Evolutionary conservation across 495 filamentous ascomycete genomes (phyloP), one percentile per base, ranked within the genome.

Genomic region (Beverwykella pulmonaria): DNA sequence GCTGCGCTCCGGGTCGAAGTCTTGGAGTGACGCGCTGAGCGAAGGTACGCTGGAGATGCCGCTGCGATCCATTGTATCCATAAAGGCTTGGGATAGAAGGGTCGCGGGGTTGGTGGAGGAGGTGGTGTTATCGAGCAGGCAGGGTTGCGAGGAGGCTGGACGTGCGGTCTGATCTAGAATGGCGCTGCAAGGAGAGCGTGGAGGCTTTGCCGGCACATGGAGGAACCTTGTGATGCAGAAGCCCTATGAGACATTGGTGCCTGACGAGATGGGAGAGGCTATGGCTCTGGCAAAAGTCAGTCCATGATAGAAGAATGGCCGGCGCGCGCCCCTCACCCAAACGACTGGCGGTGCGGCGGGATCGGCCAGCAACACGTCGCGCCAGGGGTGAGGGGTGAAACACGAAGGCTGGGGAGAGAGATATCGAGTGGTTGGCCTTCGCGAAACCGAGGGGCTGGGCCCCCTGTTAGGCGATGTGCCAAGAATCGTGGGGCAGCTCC

Each of bases 221-320:
- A 58, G 50, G 25, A 20, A 59, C 63, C 69, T 63, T 64, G 63
- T 68, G 69, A 71, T 63, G 58, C 23, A 46, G 53, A 22, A 71
- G 63, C 59, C 69, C 69, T 67, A 68, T 59, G 55, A 66, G 69
- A 71, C 69, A 67, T 64, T 25, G 68, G 63, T 71, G 68, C 68
- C 68, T 71, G 68, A 56, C 49, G 44, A 49, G 61, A 57, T 29
- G 25, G 48, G 17, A 34, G 36, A 56, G 39, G 17, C 9, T 1
- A 12, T 26, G 56, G 59, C 55, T 3, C 44, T 53, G 30, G 54
- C 27, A 46, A 58, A 67, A 19, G 26, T 52, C 22, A 12, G 19
- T 29, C 30, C 34, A 39, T 2, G 41, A 27, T 36, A 46, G 34
- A 26, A 20, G 36, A 52, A n/a, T n/a, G n/a, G n/a, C n/a, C 46